Conservation (phyloP, 441 rosid genomes). For the Bruguiera hainesii region DNA sequence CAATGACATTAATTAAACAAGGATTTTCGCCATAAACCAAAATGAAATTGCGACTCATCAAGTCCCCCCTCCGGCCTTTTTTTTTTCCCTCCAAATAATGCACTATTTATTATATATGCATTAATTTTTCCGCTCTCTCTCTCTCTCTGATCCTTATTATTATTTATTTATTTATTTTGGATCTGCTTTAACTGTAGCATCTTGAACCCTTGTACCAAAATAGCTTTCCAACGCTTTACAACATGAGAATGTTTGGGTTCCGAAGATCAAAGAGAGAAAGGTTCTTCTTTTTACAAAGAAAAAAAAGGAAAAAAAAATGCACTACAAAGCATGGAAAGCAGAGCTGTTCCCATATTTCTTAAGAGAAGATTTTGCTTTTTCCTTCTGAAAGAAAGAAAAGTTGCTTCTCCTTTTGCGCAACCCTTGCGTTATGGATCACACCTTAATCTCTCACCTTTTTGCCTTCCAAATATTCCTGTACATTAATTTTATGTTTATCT, state of each 20-base stretch:
- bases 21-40: conserved; percentile 22
- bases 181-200: conserved; percentile 20
- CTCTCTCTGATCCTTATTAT: not conserved
- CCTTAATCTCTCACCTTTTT: conserved; percentile 18
- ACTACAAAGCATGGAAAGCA: conserved; percentile 48
- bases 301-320: conserved; percentile 24
- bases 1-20: conserved; percentile 9
- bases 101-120: too few species aligned
- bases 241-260: conserved; percentile 48
- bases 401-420: conserved; percentile 42
- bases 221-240: conserved; percentile 36
- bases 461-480: conserved; percentile 13
- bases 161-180: not conserved
- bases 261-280: conserved; percentile 29
- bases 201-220: conserved; percentile 19
- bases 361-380: conserved; percentile 44
- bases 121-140: not conserved
- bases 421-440: conserved; percentile 48
- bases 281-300: conserved; percentile 38
- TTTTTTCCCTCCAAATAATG: too few species aligned
- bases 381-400: conserved; percentile 45
- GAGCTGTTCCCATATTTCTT: conserved; percentile 44
- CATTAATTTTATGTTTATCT: not conserved
- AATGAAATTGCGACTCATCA: not conserved
- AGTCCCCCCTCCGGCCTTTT: too few species aligned